phyloP scores from a whole-genome alignment of 139 green algal species.

The Astrephomene gubernaculifera region DNA sequence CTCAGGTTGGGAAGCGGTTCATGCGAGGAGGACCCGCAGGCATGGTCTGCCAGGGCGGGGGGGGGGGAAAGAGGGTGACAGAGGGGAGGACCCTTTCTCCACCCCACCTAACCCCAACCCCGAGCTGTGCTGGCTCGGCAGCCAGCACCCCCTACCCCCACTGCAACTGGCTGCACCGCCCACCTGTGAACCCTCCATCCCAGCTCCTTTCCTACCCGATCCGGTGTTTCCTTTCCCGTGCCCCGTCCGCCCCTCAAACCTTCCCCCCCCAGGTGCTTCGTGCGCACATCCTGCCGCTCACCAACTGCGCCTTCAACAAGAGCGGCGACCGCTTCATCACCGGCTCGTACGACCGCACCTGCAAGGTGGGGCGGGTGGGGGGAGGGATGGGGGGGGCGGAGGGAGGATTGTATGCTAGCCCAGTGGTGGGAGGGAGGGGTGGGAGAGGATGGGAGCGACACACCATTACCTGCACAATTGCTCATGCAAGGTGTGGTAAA shows the following conservation, averaged over 20 bases:
- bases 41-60: too few species aligned
- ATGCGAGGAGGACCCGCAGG: too few species aligned
- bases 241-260: not conserved
- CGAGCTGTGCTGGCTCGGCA: too few species aligned
- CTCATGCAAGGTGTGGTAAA: too few species aligned
- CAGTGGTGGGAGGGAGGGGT: not conserved
- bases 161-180: not conserved
- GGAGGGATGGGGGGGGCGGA: not conserved
- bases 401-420: too few species aligned
- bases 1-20: too few species aligned
- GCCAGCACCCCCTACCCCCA: not conserved
- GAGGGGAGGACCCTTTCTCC: too few species aligned
- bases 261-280: conserved; percentile 66
- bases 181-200: not conserved
- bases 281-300: conserved; percentile 82
- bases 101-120: too few species aligned
- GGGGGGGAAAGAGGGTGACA: too few species aligned
- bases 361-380: conserved; percentile 70
- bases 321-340: conserved; percentile 83
- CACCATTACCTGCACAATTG: too few species aligned
- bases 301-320: conserved; percentile 90
- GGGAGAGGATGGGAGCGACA: not conserved
- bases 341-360: conserved; percentile 82
- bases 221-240: not conserved
- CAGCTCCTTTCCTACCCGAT: not conserved